Percentiles rank a stretch among this genome's conserved stretches.
Conservation (phyloP, 192 early-diverging fungal species). For the Coemansia sp. region DNA sequence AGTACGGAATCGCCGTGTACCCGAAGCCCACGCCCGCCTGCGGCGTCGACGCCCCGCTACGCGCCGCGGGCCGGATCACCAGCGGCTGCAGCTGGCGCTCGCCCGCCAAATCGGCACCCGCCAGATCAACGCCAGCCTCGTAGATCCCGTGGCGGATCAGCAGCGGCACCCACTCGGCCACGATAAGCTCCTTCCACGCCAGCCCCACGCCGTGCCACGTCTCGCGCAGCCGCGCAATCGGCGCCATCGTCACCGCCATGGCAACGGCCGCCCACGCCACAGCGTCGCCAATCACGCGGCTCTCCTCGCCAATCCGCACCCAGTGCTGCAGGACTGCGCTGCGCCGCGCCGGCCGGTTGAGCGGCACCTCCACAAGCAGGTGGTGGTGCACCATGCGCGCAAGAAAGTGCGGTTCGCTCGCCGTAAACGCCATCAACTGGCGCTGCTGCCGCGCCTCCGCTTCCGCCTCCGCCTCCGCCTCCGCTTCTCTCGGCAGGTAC, state of each 20-base stretch:
- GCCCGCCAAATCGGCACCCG: background rate
- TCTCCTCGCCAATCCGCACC: conserved; percentile 60
- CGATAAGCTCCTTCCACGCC: conserved; percentile 49
- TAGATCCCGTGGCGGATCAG: conserved; percentile 54
- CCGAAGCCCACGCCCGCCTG: conserved; percentile 10
- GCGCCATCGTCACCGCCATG: conserved; percentile 62
- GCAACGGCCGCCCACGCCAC: conserved; percentile 64
- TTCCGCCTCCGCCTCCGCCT: conserved; percentile 2
- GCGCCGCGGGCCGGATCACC: conserved; percentile 22
- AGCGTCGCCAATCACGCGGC: conserved; percentile 58
- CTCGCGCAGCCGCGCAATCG: conserved; percentile 61
- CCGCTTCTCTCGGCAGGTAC: conserved; percentile 14
- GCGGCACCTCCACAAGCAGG: conserved; percentile 56
- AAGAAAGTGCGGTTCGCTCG: conserved; percentile 64
- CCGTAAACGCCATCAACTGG: conserved; percentile 53
- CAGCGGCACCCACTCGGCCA: conserved; percentile 58
- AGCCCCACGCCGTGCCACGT: conserved; percentile 62
- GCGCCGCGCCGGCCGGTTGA: conserved; percentile 47
- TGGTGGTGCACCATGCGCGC: conserved; percentile 66
- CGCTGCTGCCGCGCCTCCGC: no score
- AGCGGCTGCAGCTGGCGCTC: conserved; percentile 14
- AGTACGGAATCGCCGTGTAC: conserved; percentile 54
- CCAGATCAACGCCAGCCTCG: conserved; percentile 36
- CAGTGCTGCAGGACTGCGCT: conserved; percentile 61
- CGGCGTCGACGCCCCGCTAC: conserved; percentile 15